Evolutionary conservation across 176 grass and related monocot genomes (phyloP).

Genomic region (Oryza glaberrima): DNA sequence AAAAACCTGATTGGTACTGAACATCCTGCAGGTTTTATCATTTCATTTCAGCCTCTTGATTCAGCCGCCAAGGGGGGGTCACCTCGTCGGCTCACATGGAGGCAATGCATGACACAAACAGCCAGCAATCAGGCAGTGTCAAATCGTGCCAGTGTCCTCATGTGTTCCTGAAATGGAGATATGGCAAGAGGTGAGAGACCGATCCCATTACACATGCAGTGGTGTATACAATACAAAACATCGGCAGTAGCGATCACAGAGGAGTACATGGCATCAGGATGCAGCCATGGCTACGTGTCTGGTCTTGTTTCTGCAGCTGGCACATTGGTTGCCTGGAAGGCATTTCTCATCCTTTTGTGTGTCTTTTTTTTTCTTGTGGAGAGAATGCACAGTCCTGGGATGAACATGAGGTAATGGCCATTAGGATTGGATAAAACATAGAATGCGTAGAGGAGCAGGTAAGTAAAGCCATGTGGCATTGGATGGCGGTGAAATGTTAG

Average conservation of each 20-base stretch:
- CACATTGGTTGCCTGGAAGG: neutral
- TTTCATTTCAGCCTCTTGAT: neutral
- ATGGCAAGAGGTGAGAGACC: conserved; percentile 1
- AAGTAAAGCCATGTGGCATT: conserved; percentile 14
- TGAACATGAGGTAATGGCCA: conserved; percentile 4
- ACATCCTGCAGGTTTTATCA: neutral
- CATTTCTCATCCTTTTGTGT: neutral
- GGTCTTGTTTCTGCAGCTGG: conserved; percentile 7
- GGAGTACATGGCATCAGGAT: neutral
- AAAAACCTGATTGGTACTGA: conserved; percentile 11
- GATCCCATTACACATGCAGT: conserved; percentile 35
- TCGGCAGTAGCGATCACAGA: neutral
- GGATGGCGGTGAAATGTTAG: conserved; percentile 34
- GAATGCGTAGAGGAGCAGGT: neutral
- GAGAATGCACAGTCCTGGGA: conserved; percentile 1
- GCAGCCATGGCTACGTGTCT: conserved; percentile 28
- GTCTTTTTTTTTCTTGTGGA: neutral
- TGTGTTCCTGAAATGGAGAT: conserved; percentile 11
- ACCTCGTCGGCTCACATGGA: conserved; percentile 41
- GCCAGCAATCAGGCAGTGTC: neutral
- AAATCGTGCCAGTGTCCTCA: conserved; percentile 8
- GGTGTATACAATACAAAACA: conserved; percentile 17
- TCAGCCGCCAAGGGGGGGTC: neutral
- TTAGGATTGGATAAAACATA: conserved; percentile 31
- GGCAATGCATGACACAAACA: neutral